phyloP scores from a whole-genome alignment of 495 filamentous ascomycete genomes.

The Rhypophila decipiens region DNA sequence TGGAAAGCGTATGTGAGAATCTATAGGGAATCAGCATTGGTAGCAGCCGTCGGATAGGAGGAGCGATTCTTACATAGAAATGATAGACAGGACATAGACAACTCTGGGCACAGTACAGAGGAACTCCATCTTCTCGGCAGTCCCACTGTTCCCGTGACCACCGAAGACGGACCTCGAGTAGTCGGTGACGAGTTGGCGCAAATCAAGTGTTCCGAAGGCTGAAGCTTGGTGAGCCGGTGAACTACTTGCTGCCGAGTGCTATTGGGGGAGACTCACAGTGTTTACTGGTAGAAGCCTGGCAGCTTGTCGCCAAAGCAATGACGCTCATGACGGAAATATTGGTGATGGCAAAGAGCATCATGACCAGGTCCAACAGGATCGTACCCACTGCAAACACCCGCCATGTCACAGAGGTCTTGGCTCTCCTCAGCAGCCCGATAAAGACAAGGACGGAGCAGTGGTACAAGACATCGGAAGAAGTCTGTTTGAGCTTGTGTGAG shows the following conservation, averaged over 20 bases:
- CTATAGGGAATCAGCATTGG: background rate
- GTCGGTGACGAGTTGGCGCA: background rate
- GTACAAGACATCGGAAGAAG: conserved; percentile 2
- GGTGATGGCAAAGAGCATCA: conserved; percentile 10
- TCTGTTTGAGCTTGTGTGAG: background rate
- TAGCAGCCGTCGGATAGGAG: background rate
- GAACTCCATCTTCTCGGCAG: background rate
- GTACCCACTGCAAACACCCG: conserved; percentile 6
- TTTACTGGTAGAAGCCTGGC: conserved; percentile 1
- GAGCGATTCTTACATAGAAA: conserved; percentile 9
- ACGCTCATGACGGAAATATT: conserved; percentile 11
- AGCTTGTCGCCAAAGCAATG: conserved; percentile 3
- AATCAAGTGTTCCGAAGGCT: background rate
- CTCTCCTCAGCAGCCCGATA: conserved; percentile 2
- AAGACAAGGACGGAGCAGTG: conserved; percentile 3
- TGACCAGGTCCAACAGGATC: conserved; percentile 12
- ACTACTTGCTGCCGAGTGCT: background rate
- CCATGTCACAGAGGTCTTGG: conserved; percentile 6
- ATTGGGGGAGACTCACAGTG: conserved; percentile 1
- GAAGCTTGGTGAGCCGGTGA: background rate
- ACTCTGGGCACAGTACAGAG: conserved; percentile 5
- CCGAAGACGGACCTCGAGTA: background rate
- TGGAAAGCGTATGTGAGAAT: conserved; percentile 8
- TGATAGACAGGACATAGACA: background rate
- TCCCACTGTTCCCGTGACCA: background rate